Conservation (phyloP, 495 filamentous ascomycete genomes). For the Aspergillus asperescens region DNA sequence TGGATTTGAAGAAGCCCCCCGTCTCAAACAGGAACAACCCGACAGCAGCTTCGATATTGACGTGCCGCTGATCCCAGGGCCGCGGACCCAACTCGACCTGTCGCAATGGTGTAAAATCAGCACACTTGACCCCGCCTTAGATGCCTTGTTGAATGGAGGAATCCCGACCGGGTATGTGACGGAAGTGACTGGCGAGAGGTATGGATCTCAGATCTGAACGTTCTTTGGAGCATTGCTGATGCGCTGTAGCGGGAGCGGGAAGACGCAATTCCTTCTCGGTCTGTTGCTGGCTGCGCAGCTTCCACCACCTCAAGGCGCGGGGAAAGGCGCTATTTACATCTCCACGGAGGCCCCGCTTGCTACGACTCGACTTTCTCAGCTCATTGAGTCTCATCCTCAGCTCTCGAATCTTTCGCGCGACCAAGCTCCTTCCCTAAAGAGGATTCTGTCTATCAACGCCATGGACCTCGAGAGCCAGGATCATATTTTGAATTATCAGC, state of each 20-base stretch:
- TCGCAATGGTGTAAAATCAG: conserved; percentile 61
- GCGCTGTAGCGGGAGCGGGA: conserved; percentile 66
- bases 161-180: conserved; percentile 77
- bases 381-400: conserved; percentile 61
- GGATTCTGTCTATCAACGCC: conserved; percentile 74
- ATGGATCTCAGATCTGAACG: conserved; percentile 3
- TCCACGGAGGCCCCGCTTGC: conserved; percentile 87
- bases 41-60: conserved; percentile 27
- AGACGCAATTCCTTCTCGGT: conserved; percentile 90
- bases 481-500: conserved; percentile 86
- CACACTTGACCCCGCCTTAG: conserved; percentile 69
- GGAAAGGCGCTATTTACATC: conserved; percentile 74
- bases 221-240: background rate
- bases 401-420: conserved; percentile 45
- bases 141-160: conserved; percentile 76
- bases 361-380: conserved; percentile 72
- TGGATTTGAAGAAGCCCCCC: conserved; percentile 35
- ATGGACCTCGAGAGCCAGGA: conserved; percentile 92
- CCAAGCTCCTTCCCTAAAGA: conserved; percentile 57
- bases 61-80: conserved; percentile 13
- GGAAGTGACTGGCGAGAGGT: conserved; percentile 90
- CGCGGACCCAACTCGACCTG: conserved; percentile 29
- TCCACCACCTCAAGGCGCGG: conserved; percentile 63
- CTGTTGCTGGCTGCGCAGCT: conserved; percentile 81
- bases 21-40: conserved; percentile 18